Conservation (phyloP, 2,329 filamentous ascomycete species). For the Akanthomyces lecanii region DNA sequence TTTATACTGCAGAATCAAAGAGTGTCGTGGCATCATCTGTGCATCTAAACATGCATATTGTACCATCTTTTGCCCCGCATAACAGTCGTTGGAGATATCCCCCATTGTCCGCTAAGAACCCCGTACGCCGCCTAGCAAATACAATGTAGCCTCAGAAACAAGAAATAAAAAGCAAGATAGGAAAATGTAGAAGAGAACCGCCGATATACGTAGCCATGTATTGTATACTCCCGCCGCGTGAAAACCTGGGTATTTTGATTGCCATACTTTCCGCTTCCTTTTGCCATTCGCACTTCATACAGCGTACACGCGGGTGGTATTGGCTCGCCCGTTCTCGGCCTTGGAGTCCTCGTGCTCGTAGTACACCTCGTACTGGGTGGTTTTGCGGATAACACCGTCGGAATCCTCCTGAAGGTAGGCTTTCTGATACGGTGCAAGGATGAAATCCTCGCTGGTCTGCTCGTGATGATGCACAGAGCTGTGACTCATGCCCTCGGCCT, state of each 20-base stretch:
- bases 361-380: constrained; percentile 33
- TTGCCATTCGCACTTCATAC: not conserved
- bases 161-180: not conserved
- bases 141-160: not conserved
- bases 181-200: not conserved
- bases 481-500: constrained; percentile 25
- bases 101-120: not conserved
- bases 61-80: not conserved
- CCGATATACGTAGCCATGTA: not conserved
- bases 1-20: not conserved
- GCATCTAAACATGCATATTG: not conserved
- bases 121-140: not conserved
- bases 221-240: not conserved
- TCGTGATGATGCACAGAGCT: constrained; percentile 27
- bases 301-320: not conserved
- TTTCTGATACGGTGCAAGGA: constrained; percentile 25
- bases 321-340: not conserved
- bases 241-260: not conserved
- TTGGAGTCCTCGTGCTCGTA: constrained; percentile 25
- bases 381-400: constrained; percentile 31
- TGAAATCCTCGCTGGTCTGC: constrained; percentile 33
- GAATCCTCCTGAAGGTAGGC: constrained; percentile 18
- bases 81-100: not conserved
- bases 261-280: not conserved
- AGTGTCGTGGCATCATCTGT: not conserved